These are phyloP conservation scores for Claviceps sp. DNA, from an alignment of 2,329 filamentous ascomycete species.

Conservation along the genomic window DNA sequence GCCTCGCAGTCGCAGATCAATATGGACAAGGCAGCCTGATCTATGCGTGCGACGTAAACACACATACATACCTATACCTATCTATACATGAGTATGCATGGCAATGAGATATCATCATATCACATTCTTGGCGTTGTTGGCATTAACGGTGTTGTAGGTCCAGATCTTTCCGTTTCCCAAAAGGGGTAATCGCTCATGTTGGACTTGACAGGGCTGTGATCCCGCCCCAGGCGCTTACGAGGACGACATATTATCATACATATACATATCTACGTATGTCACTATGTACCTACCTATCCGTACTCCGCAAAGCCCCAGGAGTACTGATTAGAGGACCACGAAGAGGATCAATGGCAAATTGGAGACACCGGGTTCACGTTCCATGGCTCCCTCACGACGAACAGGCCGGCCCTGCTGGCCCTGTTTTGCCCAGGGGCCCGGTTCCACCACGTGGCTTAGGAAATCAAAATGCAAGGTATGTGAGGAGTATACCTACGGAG, in stretches of 20 bases:
- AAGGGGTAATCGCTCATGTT: background rate
- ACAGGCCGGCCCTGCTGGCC: background rate
- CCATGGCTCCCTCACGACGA: background rate
- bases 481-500: too few species aligned
- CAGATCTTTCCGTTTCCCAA: background rate
- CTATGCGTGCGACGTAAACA: too few species aligned
- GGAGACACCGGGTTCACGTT: background rate
- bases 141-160: background rate
- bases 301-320: background rate
- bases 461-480: background rate
- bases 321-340: background rate
- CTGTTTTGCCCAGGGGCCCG: background rate
- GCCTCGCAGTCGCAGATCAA: background rate
- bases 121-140: too few species aligned
- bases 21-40: background rate
- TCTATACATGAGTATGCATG: background rate
- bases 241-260: too few species aligned
- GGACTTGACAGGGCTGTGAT: background rate
- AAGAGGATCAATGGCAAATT: conserved; percentile 1
- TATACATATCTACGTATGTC: too few species aligned
- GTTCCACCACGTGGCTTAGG: background rate
- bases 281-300: too few species aligned
- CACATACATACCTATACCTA: background rate
- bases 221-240: background rate
- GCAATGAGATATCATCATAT: background rate